Conservation (phyloP, 83 land plant genomes). For the Larix sibirica region DNA sequence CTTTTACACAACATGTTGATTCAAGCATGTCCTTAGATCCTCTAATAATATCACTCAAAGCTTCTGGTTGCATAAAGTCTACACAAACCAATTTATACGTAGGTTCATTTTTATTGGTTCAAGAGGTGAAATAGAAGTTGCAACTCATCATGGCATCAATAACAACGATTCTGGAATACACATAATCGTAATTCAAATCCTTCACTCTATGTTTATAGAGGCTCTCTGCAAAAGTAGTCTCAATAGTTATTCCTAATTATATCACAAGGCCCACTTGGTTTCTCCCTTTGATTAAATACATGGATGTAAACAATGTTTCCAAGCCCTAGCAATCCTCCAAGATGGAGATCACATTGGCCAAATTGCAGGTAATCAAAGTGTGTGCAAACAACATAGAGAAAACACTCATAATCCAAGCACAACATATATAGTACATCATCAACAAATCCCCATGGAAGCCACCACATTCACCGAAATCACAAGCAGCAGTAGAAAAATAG, state of each 20-base stretch:
- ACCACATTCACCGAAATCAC: slow-evolving; percentile 26
- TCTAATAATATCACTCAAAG: slow-evolving; percentile 76
- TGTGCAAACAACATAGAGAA: slow-evolving; percentile 29
- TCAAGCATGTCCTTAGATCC: slow-evolving; percentile 78
- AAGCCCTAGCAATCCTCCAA: slow-evolving; percentile 42
- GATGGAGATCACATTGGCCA: slow-evolving; percentile 58
- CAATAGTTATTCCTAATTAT: slow-evolving; percentile 55
- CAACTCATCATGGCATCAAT: too few relatives aligned
- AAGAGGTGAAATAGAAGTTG: slow-evolving; percentile 57
- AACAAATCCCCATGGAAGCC: too few relatives aligned
- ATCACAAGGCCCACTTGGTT: slow-evolving; percentile 72
- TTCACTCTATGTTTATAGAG: slow-evolving; percentile 79
- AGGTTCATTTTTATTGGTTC: slow-evolving; percentile 89
- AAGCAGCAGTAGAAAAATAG: slow-evolving; percentile 37
- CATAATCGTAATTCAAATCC: slow-evolving; percentile 66
- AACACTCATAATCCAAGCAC: too few relatives aligned
- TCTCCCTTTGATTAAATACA: slow-evolving; percentile 57
- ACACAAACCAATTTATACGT: slow-evolving; percentile 80
- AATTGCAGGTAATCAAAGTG: slow-evolving; percentile 54
- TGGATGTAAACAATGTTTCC: too few relatives aligned
- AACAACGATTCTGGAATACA: slow-evolving; percentile 44
- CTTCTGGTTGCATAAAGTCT: slow-evolving; percentile 56
- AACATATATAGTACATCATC: too few relatives aligned
- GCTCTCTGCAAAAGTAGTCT: slow-evolving; percentile 62
- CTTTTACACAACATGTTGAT: slow-evolving; percentile 72